Base-by-base conservation (phyloP, 2,329 filamentous ascomycete species). In the Boeremia lycopersici region DNA sequence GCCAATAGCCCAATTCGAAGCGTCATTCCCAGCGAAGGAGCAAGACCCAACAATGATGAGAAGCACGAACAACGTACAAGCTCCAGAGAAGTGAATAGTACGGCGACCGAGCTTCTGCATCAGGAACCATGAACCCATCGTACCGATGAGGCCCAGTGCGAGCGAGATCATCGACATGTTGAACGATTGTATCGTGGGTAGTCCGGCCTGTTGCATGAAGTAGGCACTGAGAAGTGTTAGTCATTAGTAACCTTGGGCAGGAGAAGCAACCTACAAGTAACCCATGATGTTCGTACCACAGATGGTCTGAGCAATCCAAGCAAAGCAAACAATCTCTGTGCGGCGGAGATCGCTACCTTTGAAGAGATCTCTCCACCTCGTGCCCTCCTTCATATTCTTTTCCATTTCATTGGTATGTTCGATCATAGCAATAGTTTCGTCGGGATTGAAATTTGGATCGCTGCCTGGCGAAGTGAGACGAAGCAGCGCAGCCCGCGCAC, bases 371-470 rank as follows among this genome's bases (percentile, higher is more conserved):
- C 82, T 75, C 74, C 93, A 96, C 40, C 82, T 86, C 8, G 89
- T 85, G 25, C 90, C 90, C 12, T 79, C 78, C 28, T 56, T 53
- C 50, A 91, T 88, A 71, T 83, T 78, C 69, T 90, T 83, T 72
- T 96, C 91, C n/a, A 96, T 78, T 1, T 89, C 88, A 1, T 89
- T 92, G 1, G 91, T 96, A 69, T 95, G 89, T 3, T 91, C 85
- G 86, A 96, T 96, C 90, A 96, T 93, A 61, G 89, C 86, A 56
- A 96, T 82, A 0, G 89, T 95, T 8, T 70, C 65, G 41, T 70
- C 68, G 8, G 63, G 59, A 23, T 71, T 66, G 54, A 68, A 68
- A 25, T 87, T 83, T 0, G 85, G 86, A 57, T 90, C 85, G 39
- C 79, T 78, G 56, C 84, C 78, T 5, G 79, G 67, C 61, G 82